These are phyloP conservation scores for Micractinium sp. DNA, from an alignment of 139 green algal species.

Conservation along the genomic window DNA sequence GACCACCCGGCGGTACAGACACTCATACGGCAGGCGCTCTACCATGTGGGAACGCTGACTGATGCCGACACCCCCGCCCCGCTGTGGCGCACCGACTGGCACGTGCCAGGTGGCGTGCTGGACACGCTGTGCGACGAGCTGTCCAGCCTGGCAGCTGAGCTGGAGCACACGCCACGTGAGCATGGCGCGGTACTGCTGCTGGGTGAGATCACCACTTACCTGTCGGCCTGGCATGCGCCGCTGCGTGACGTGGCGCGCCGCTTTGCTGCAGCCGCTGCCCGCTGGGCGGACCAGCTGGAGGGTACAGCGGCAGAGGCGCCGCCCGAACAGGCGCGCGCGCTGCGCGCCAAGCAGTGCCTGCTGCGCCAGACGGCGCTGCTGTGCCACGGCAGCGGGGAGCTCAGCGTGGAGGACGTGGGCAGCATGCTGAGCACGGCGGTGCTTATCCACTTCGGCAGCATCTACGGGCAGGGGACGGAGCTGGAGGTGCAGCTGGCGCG, in stretches of 20 bases:
- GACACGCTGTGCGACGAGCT: constrained; percentile 39
- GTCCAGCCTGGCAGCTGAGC: constrained; percentile 41
- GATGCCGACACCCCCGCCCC: not conserved
- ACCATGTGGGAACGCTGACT: constrained; percentile 45
- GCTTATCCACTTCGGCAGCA: constrained; percentile 45
- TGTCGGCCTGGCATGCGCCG: constrained; percentile 31
- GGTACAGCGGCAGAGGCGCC: not conserved
- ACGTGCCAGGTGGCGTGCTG: constrained; percentile 14
- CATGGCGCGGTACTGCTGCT: constrained; percentile 53
- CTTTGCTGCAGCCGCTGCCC: constrained; percentile 52
- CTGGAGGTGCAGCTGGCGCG: not conserved
- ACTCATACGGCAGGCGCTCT: constrained; percentile 52
- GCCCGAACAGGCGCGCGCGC: constrained; percentile 11
- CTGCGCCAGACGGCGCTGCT: constrained; percentile 31
- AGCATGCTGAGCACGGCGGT: constrained; percentile 32
- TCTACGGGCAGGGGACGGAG: constrained; percentile 33
- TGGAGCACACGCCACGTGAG: constrained; percentile 39
- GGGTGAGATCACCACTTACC: constrained; percentile 53
- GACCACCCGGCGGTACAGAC: constrained; percentile 41
- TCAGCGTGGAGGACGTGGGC: constrained; percentile 1
- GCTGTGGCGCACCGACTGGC: constrained; percentile 44
- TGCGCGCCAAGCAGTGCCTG: constrained; percentile 39
- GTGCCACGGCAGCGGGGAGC: constrained; percentile 22
- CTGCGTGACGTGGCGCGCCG: constrained; percentile 29
- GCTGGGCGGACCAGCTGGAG: constrained; percentile 49